Percentiles rank a stretch among this genome's conserved stretches.
Conservation (phyloP, 176 grass and related monocot species). For the Pontederia paniculata region DNA sequence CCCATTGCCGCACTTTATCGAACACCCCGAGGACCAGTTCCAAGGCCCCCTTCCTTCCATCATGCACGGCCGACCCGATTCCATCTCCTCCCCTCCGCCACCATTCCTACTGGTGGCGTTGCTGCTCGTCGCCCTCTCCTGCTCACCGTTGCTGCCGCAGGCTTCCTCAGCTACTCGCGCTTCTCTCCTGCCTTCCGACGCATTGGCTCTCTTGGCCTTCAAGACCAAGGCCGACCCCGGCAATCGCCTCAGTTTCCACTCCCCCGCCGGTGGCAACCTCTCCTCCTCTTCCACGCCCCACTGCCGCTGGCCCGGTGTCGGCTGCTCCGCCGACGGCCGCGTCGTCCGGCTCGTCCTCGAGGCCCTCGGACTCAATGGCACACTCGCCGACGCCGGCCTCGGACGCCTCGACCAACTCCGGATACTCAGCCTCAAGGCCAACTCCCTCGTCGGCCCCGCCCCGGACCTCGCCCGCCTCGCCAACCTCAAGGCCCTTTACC, state of each 20-base stretch:
- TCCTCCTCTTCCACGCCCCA: background rate
- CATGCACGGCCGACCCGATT: no score
- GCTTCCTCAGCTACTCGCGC: no score
- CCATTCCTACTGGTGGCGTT: no score
- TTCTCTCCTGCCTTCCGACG: background rate
- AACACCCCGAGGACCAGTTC: no score
- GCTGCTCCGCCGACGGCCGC: slow-evolving; percentile 27
- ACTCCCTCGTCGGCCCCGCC: slow-evolving; percentile 49
- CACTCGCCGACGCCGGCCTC: slow-evolving; percentile 34
- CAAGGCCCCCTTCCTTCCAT: no score
- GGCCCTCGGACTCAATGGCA: slow-evolving; percentile 42
- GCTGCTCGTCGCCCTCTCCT: no score
- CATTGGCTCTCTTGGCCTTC: slow-evolving; percentile 31
- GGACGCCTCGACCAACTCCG: slow-evolving; percentile 42
- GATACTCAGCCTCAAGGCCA: slow-evolving; percentile 80
- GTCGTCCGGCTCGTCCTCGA: slow-evolving; percentile 61
- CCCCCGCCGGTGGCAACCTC: background rate
- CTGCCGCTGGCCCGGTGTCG: slow-evolving; percentile 38
- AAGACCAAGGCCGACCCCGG: slow-evolving; percentile 60
- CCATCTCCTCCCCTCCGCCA: no score
- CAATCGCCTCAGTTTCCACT: slow-evolving; percentile 24
- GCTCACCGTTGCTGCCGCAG: no score
- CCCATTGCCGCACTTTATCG: no score
- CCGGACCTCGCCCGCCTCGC: slow-evolving; percentile 55
- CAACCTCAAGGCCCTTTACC: slow-evolving; percentile 73